Evolutionary conservation across 805 yeast genomes (phyloP).

Genomic region (Kodamaea kaohsiungensis): DNA sequence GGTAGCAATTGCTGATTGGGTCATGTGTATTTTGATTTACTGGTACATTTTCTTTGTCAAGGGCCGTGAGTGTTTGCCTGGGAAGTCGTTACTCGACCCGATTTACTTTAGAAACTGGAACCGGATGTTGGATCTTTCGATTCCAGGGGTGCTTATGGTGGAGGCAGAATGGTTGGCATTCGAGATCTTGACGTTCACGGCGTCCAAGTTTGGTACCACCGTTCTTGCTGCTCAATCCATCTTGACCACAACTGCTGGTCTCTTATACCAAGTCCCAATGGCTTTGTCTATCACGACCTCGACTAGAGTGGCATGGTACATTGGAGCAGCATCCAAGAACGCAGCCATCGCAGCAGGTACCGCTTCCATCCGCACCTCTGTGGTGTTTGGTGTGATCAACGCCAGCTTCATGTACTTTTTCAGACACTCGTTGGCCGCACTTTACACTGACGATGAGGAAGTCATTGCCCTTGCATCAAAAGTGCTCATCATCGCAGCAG

Average conservation of each 20-base stretch:
- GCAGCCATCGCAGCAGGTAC: constrained; percentile 37
- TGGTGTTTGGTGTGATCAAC: constrained; percentile 36
- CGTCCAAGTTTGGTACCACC: constrained; percentile 66
- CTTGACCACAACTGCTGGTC: constrained; percentile 64
- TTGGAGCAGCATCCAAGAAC: constrained; percentile 60
- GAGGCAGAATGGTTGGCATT: constrained; percentile 79
- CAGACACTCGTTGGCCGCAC: constrained; percentile 37
- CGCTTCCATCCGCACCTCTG: constrained; percentile 37
- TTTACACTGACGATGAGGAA: constrained; percentile 41
- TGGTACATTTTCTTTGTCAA: constrained; percentile 45
- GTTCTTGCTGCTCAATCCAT: constrained; percentile 75
- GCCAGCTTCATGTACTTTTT: constrained; percentile 39
- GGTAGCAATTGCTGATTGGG: constrained; percentile 68
- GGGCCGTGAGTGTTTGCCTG: constrained; percentile 49
- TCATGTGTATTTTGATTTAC: constrained; percentile 61
- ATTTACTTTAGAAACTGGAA: constrained; percentile 55
- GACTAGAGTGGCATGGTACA: constrained; percentile 73
- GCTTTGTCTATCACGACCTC: constrained; percentile 75
- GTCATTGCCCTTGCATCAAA: constrained; percentile 40
- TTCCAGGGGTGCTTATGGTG: constrained; percentile 78
- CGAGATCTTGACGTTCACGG: constrained; percentile 68
- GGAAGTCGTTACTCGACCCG: constrained; percentile 23
- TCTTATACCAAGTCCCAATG: constrained; percentile 73
- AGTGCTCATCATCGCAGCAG: constrained; percentile 47
- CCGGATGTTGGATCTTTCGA: constrained; percentile 60